phyloP scores from a whole-genome alignment of 1,284 basidiomycete genomes.

The Ganoderma sinense region DNA sequence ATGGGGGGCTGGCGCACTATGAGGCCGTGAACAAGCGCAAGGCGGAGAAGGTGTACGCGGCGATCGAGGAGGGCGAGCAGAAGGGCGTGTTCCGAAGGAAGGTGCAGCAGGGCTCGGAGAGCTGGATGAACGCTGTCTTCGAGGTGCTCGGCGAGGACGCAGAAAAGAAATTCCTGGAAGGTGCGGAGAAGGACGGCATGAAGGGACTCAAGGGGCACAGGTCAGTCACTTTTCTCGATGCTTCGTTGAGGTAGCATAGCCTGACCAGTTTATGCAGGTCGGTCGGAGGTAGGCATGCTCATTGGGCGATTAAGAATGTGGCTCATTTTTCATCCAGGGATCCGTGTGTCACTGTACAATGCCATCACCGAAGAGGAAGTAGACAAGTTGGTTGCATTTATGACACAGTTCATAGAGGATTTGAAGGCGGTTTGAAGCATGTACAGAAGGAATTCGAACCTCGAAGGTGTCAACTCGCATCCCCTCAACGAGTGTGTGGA shows the following conservation, averaged over 20 bases:
- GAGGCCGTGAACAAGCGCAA: slow-evolving; percentile 77
- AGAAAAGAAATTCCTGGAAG: slow-evolving; percentile 79
- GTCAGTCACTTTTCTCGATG: slow-evolving; percentile 52
- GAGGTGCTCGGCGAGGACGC: slow-evolving; percentile 72
- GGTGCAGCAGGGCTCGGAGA: slow-evolving; percentile 77
- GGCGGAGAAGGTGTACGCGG: slow-evolving; percentile 77
- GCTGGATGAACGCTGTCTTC: slow-evolving; percentile 96
- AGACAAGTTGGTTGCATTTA: slow-evolving; percentile 68
- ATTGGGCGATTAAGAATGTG: slow-evolving; percentile 14
- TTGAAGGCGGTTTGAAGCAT: neutral
- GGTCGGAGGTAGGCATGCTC: slow-evolving; percentile 60
- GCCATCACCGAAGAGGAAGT: slow-evolving; percentile 87
- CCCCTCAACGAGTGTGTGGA: too few relatives aligned
- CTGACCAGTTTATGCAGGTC: slow-evolving; percentile 48
- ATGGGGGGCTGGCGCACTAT: slow-evolving; percentile 80
- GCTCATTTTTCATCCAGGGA: slow-evolving; percentile 55
- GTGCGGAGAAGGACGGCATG: slow-evolving; percentile 82
- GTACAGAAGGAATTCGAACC: neutral
- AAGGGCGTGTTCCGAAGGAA: slow-evolving; percentile 73
- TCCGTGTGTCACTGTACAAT: slow-evolving; percentile 95
- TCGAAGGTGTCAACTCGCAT: too few relatives aligned
- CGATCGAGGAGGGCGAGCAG: slow-evolving; percentile 74
- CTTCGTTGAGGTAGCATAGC: slow-evolving; percentile 3
- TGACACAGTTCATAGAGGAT: slow-evolving; percentile 57
- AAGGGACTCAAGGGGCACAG: slow-evolving; percentile 92